Conservation (phyloP, 169 alveolate genomes). For the Pseudocohnilembus persalinus region DNA sequence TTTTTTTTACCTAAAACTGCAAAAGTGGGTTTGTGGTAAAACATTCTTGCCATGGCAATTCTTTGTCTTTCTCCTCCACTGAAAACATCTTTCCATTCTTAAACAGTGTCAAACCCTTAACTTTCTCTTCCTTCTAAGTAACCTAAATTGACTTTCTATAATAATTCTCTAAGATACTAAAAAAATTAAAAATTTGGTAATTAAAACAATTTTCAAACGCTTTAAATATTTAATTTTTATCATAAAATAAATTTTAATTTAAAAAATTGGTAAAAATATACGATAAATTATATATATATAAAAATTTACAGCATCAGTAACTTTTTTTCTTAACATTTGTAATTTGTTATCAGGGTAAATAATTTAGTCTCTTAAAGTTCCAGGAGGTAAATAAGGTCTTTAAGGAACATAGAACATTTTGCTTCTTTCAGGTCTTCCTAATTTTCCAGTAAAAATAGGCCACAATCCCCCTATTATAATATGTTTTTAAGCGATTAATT, state of each 20-base stretch:
- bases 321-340: slow-evolving; percentile 52
- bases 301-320: slow-evolving; percentile 47
- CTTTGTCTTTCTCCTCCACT: slow-evolving; percentile 92
- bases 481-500: too few relatives aligned
- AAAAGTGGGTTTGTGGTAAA: slow-evolving; percentile 81
- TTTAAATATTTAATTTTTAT: too few relatives aligned
- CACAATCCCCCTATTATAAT: slow-evolving; percentile 60
- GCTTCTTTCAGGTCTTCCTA: slow-evolving; percentile 69
- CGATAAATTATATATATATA: neutral
- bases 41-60: slow-evolving; percentile 88
- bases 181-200: neutral
- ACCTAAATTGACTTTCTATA: slow-evolving; percentile 71
- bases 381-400: slow-evolving; percentile 89
- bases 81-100: slow-evolving; percentile 82
- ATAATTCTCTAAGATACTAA: slow-evolving; percentile 51
- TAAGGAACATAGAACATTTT: slow-evolving; percentile 85
- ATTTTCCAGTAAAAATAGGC: slow-evolving; percentile 85
- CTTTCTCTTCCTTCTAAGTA: slow-evolving; percentile 62
- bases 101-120: slow-evolving; percentile 57
- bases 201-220: too few relatives aligned
- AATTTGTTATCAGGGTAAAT: slow-evolving; percentile 73
- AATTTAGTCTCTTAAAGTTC: slow-evolving; percentile 86
- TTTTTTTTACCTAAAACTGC: slow-evolving; percentile 65
- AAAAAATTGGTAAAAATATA: neutral
- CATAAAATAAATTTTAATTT: too few relatives aligned